Base-by-base conservation (phyloP, 345 rosid genomes). In the Lagerstroemia speciosa region DNA sequence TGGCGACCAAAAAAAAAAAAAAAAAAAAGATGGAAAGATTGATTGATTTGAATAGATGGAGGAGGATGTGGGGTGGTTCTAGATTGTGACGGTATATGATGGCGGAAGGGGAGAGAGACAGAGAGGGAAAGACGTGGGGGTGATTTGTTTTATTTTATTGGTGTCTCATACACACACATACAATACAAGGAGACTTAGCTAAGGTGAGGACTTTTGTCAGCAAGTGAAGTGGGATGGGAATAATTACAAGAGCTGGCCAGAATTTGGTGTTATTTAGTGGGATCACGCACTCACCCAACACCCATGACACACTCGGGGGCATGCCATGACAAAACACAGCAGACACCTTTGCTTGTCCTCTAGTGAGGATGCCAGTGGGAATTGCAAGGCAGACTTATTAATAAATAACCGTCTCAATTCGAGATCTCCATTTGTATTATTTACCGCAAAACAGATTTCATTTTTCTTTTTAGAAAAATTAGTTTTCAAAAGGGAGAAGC, bases 231-330 rank as follows among this genome's bases (percentile, higher is more conserved):
- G 83, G 83, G 80, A 78, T 69, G 79, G 78, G 88, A 84, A 41
- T n/a, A 84, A 80, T 78, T n/a, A n/a, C n/a, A 79, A 81, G 77
- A 81, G 83, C 69, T 77, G 91, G 85, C 84, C 77, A 69, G 76
- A 69, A 19, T 46, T 76, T 79, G 86, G 73, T 30, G 70, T 73
- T 71, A 75, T 79, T 71, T 14, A 41, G 9, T 0, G 14, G 76
- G 16, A 24, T 8, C 16, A 38, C 36, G n/a, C 41, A 41, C 46
- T 2, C 46, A 41, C 26, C 16, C 15, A 41, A 19, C 64, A 65
- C 72, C 53, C 33, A 74, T 67, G 72, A 46, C 68, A 74, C 62
- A 43, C 71, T 14, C 73, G 84, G 83, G 83, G 82, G 52, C 82
- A 79, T 74, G 87, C 75, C 80, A 72, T 45, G 72, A 76, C 87